Evolutionary conservation across 31 red algal species (phyloP).

Genomic region (Porphyra umbilicalis): DNA sequence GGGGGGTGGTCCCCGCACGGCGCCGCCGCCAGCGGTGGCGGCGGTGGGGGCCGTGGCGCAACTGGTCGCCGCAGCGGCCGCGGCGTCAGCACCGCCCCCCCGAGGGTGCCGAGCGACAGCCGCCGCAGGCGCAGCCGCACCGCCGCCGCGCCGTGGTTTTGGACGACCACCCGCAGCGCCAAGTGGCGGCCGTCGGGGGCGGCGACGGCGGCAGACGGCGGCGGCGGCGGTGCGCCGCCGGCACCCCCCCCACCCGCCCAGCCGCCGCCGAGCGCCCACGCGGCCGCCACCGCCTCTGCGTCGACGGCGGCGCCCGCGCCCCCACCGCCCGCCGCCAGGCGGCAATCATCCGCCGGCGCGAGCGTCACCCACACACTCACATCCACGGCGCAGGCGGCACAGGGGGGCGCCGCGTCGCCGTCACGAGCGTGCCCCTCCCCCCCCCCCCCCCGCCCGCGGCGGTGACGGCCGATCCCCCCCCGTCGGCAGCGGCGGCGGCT

Average conservation of each 20-base stretch:
- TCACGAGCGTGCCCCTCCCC: background rate
- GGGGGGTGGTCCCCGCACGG: too few species aligned
- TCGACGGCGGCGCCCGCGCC: background rate
- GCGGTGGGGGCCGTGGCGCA: too few species aligned
- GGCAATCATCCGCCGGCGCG: background rate
- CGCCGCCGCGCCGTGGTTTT: background rate
- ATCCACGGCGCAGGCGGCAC: background rate
- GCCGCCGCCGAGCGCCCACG: background rate
- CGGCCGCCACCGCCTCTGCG: background rate
- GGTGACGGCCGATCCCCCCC: background rate
- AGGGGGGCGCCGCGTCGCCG: background rate
- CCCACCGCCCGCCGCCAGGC: background rate
- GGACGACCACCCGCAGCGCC: background rate
- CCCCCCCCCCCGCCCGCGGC: background rate
- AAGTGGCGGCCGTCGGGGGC: background rate
- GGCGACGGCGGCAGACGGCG: background rate
- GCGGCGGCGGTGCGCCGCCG: background rate
- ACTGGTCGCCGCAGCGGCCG: background rate
- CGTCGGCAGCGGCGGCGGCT: too few species aligned
- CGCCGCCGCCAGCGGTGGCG: too few species aligned
- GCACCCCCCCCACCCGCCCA: background rate
- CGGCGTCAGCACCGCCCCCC: background rate
- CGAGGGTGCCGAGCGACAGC: background rate
- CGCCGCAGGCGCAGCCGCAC: background rate
- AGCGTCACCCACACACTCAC: slow-evolving; percentile 1